Evolutionary conservation across 441 rosid genomes (phyloP).

Genomic region (Aquilaria agallochum): DNA sequence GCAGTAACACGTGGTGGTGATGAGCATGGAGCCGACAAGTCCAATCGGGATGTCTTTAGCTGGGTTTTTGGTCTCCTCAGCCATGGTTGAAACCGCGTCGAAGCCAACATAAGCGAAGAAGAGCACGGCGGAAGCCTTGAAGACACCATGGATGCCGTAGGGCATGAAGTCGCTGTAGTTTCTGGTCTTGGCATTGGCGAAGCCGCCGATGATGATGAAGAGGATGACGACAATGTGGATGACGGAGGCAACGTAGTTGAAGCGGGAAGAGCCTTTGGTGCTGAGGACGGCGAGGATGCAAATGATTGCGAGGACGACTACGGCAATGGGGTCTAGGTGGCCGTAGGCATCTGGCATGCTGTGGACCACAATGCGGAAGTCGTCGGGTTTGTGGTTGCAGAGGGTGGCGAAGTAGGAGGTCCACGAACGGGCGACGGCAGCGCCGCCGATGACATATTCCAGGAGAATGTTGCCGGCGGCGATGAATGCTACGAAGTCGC

Average conservation of each 20-base stretch:
- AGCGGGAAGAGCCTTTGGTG: constrained; percentile 72
- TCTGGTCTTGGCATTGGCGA: constrained; percentile 43
- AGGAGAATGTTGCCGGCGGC: constrained; percentile 82
- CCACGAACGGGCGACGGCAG: constrained; percentile 87
- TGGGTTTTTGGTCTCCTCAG: constrained; percentile 73
- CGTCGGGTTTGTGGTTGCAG: constrained; percentile 52
- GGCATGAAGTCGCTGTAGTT: constrained; percentile 49
- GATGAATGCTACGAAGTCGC: constrained; percentile 80
- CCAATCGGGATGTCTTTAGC: constrained; percentile 73
- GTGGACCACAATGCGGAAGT: constrained; percentile 50
- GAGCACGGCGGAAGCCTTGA: constrained; percentile 55
- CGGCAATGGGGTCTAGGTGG: constrained; percentile 74
- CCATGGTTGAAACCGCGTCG: constrained; percentile 79
- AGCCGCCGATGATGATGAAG: constrained; percentile 64
- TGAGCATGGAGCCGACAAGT: constrained; percentile 65
- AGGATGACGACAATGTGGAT: constrained; percentile 50
- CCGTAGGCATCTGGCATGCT: constrained; percentile 44
- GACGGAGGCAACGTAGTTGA: constrained; percentile 66
- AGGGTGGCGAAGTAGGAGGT: constrained; percentile 88
- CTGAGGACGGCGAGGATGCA: constrained; percentile 61
- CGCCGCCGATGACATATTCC: constrained; percentile 66
- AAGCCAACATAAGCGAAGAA: constrained; percentile 82
- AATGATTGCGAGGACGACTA: constrained; percentile 32
- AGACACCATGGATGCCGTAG: constrained; percentile 42
- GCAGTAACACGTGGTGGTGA: constrained; percentile 47